phyloP scores from a whole-genome alignment of 164 flowering plant genomes.

The Vitis rotundifolia region DNA sequence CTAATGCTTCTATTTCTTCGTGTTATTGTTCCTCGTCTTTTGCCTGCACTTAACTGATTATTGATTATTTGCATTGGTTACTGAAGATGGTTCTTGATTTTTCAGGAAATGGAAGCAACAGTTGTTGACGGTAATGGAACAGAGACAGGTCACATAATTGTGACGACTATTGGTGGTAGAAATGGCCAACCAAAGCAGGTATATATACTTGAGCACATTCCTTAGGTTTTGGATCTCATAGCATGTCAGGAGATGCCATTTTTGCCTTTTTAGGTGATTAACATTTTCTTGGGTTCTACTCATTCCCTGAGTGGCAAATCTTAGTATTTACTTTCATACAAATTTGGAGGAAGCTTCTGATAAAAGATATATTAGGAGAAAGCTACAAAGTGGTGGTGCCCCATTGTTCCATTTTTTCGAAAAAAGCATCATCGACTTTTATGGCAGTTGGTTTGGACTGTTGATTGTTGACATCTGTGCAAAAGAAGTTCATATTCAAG shows the following conservation, averaged over 20 bases:
- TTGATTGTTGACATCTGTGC: neutral
- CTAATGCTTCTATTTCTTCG: neutral
- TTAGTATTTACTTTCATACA: too few species aligned
- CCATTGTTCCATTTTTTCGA: too few species aligned
- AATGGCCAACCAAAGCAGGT: constrained; percentile 69
- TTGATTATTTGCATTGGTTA: neutral
- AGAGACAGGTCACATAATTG: constrained; percentile 70
- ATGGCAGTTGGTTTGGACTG: neutral
- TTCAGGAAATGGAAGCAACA: constrained; percentile 59
- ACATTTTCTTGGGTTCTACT: too few species aligned
- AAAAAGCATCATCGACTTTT: too few species aligned
- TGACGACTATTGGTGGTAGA: constrained; percentile 62
- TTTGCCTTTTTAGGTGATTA: too few species aligned
- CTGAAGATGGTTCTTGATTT: neutral
- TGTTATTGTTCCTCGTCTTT: neutral
- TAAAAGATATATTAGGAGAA: too few species aligned
- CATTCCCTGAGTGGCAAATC: too few species aligned
- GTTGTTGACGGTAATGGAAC: constrained; percentile 61
- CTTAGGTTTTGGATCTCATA: neutral
- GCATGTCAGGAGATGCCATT: too few species aligned
- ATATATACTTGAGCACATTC: neutral
- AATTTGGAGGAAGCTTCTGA: too few species aligned
- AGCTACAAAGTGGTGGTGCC: too few species aligned
- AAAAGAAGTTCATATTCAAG: too few species aligned
- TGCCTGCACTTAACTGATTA: neutral